Percentiles rank a stretch among this genome's conserved stretches.
Evolutionary conservation across 1,139 yeast genomes (phyloP).

Genomic region (Magnusiomyces magnusii): DNA sequence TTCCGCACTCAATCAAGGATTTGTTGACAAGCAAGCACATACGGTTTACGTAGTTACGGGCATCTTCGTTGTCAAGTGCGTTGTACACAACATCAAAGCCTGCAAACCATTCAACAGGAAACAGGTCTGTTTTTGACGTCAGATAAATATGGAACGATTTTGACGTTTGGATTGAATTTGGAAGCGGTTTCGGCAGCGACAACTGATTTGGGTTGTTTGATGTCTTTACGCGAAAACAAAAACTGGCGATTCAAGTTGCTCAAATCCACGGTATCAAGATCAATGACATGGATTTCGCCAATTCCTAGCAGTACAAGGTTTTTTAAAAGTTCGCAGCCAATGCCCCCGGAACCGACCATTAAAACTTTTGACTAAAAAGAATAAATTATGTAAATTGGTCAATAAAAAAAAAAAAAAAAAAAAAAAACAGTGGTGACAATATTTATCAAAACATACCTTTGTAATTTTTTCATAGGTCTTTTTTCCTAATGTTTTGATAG

Average conservation of each 20-base stretch:
- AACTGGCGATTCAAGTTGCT: constrained; percentile 92
- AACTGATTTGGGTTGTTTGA: constrained; percentile 73
- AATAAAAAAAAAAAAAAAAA: background rate
- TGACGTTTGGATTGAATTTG: constrained; percentile 65
- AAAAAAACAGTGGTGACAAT: background rate
- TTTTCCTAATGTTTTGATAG: constrained; percentile 19
- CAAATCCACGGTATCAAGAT: constrained; percentile 87
- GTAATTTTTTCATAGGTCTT: constrained; percentile 15
- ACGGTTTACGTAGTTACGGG: constrained; percentile 81
- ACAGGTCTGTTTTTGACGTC: constrained; percentile 73
- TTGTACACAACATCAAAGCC: constrained; percentile 75
- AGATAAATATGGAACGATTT: constrained; percentile 74
- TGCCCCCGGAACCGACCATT: constrained; percentile 99
- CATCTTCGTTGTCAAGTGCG: constrained; percentile 90
- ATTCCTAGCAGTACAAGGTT: constrained; percentile 76
- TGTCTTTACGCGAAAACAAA: constrained; percentile 76
- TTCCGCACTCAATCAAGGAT: constrained; percentile 89
- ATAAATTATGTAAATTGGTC: background rate
- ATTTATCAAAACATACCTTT: constrained; percentile 13
- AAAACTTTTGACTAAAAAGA: constrained; percentile 41
- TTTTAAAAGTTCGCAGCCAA: constrained; percentile 91
- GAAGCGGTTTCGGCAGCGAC: constrained; percentile 78
- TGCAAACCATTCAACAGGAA: constrained; percentile 74
- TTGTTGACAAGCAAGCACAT: constrained; percentile 65
- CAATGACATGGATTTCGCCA: constrained; percentile 87